Evolutionary conservation across 108 stramenopile species (phyloP).

Genomic region (Cafeteria roenbergensis): DNA sequence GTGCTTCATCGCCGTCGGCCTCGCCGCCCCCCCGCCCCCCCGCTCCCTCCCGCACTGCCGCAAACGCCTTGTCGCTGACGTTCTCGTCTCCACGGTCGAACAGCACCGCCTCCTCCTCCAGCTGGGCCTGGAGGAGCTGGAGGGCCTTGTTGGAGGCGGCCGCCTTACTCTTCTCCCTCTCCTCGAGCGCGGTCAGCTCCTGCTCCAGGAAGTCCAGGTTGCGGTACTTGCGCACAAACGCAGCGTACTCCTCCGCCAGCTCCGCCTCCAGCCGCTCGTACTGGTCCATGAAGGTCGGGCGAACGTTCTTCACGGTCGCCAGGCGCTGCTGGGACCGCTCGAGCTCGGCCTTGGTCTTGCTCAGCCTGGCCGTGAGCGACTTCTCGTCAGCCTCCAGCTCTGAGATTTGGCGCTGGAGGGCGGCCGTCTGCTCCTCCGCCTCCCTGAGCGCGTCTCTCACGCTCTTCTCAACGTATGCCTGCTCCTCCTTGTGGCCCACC

Average conservation of each 20-base stretch:
- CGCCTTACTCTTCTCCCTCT: constrained; percentile 30
- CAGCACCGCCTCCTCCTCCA: constrained; percentile 41
- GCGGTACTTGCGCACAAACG: constrained; percentile 33
- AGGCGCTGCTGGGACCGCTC: constrained; percentile 50
- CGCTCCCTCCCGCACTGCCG: neutral
- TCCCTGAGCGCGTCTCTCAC: neutral
- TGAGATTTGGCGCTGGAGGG: constrained; percentile 23
- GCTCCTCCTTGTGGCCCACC: constrained; percentile 19
- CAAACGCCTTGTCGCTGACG: neutral
- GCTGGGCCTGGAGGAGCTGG: constrained; percentile 45
- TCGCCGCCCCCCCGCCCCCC: neutral
- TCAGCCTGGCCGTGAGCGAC: constrained; percentile 36
- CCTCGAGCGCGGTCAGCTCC: constrained; percentile 43
- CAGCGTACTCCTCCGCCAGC: constrained; percentile 60
- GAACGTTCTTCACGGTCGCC: constrained; percentile 40
- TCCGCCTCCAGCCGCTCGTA: constrained; percentile 65
- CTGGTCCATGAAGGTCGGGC: constrained; percentile 67
- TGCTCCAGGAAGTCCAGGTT: constrained; percentile 55
- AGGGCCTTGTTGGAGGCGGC: constrained; percentile 42
- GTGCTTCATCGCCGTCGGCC: neutral
- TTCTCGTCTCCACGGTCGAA: constrained; percentile 11
- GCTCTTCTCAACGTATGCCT: constrained; percentile 13
- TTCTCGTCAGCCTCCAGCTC: constrained; percentile 44
- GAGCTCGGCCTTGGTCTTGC: constrained; percentile 38
- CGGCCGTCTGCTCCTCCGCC: constrained; percentile 3